These are phyloP conservation scores for Fusarium virguliforme DNA, from an alignment of 2,329 filamentous ascomycete species.

Conservation along the genomic window DNA sequence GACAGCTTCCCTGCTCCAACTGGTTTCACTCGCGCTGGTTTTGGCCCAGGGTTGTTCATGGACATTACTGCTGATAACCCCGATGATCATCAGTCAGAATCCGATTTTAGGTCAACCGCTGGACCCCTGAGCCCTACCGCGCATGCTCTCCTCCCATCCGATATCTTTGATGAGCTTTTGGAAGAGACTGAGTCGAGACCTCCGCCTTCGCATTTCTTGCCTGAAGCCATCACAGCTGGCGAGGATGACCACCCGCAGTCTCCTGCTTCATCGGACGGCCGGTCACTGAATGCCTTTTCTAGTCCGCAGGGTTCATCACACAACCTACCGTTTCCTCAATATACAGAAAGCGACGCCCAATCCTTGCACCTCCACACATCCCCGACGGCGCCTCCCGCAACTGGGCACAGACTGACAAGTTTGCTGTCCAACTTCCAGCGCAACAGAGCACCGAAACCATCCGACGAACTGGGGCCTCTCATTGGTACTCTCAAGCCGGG, in stretches of 20 bases:
- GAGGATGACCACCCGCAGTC: constrained; percentile 71
- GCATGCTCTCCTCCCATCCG: constrained; percentile 79
- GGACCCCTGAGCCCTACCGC: constrained; percentile 85
- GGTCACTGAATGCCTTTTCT: constrained; percentile 71
- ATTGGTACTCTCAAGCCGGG: constrained; percentile 79
- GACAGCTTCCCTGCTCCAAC: constrained; percentile 66
- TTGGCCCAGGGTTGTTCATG: constrained; percentile 69
- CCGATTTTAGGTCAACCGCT: constrained; percentile 73
- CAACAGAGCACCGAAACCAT: constrained; percentile 73
- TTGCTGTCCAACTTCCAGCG: constrained; percentile 75
- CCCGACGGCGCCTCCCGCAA: constrained; percentile 55
- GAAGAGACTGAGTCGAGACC: constrained; percentile 71
- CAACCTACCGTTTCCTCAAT: constrained; percentile 70
- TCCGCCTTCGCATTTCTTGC: constrained; percentile 47
- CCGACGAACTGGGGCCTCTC: constrained; percentile 68
- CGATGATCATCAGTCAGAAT: constrained; percentile 69
- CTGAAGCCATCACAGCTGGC: constrained; percentile 51
- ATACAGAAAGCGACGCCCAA: constrained; percentile 64
- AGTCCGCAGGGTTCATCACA: constrained; percentile 75
- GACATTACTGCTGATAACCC: constrained; percentile 61
- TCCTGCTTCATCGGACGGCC: constrained; percentile 70
- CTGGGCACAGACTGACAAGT: constrained; percentile 61
- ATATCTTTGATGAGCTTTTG: constrained; percentile 72
- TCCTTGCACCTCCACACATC: constrained; percentile 61
- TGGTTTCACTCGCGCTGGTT: constrained; percentile 69